These are phyloP conservation scores for Pterocarpus santalinus DNA, from an alignment of 306 rosid genomes.

Conservation along the genomic window DNA sequence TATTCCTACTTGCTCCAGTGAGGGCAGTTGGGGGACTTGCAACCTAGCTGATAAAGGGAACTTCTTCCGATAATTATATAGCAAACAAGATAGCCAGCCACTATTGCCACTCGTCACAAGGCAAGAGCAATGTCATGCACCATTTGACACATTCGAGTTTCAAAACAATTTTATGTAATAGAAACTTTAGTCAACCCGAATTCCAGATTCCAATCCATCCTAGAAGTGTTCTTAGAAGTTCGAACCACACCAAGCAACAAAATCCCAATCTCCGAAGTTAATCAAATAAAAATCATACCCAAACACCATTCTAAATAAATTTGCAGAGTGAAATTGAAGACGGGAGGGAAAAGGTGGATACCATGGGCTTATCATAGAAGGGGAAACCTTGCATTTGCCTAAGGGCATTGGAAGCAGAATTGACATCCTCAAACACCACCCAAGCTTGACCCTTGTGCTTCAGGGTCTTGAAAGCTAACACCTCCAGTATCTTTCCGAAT, in stretches of 20 bases:
- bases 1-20: not conserved
- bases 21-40: not conserved
- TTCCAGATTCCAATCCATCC: not conserved
- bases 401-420: conserved; percentile 92
- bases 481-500: conserved; percentile 96
- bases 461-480: conserved; percentile 85
- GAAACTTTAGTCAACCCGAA: not conserved
- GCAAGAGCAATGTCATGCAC: conserved; percentile 6
- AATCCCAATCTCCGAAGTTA: not conserved
- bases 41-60: not conserved
- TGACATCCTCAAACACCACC: conserved; percentile 90
- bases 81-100: conserved; percentile 1
- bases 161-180: too few relatives aligned
- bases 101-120: not conserved
- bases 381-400: conserved; percentile 99
- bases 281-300: not conserved
- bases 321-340: not conserved
- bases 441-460: conserved; percentile 99
- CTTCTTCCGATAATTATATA: conserved; percentile 4
- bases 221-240: not conserved
- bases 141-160: not conserved
- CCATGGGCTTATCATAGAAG: conserved; percentile 97
- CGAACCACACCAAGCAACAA: conserved; percentile 5
- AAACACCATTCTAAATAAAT: not conserved
- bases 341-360: conserved; percentile 33